A percentile compares a stretch with the other conserved stretches of the same genome.
Evolutionary conservation across 176 grass and related monocot species (phyloP).

Genomic region (Musa itinerans): DNA sequence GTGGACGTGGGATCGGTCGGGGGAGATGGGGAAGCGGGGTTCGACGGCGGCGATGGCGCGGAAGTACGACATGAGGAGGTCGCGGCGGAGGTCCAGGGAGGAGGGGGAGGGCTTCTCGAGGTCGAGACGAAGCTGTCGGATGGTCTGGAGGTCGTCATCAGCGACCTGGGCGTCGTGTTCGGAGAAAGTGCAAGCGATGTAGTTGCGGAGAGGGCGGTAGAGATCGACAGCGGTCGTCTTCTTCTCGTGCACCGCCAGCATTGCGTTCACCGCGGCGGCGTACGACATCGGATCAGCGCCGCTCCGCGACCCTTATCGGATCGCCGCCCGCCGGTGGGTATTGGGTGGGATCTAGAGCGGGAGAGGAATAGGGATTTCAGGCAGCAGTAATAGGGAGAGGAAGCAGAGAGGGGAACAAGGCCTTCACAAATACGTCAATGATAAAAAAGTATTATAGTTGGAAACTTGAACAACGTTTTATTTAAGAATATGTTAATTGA

Average conservation of each 20-base stretch:
- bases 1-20: slow-evolving; percentile 18
- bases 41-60: slow-evolving; percentile 39
- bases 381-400: too few relatives aligned
- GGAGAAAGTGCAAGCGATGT: slow-evolving; percentile 45
- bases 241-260: slow-evolving; percentile 79
- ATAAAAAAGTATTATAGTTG: too few relatives aligned
- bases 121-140: slow-evolving; percentile 29
- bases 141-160: slow-evolving; percentile 22
- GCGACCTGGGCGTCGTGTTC: slow-evolving; percentile 36
- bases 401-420: too few relatives aligned
- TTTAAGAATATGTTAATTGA: too few relatives aligned
- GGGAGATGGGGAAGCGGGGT: slow-evolving; percentile 39
- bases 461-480: too few relatives aligned
- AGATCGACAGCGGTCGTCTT: slow-evolving; percentile 49
- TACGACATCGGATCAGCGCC: not conserved
- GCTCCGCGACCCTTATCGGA: not conserved
- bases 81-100: slow-evolving; percentile 29
- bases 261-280: slow-evolving; percentile 1
- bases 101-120: slow-evolving; percentile 4
- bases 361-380: too few relatives aligned
- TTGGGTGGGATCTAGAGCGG: not conserved
- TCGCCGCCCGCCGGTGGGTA: not conserved
- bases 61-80: slow-evolving; percentile 47
- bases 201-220: slow-evolving; percentile 44
- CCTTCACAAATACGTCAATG: too few relatives aligned